Evolutionary conservation across 495 filamentous ascomycete species (phyloP), one percentile per base, ranked within the genome.

Genomic region (Annulohypoxylon nitens): DNA sequence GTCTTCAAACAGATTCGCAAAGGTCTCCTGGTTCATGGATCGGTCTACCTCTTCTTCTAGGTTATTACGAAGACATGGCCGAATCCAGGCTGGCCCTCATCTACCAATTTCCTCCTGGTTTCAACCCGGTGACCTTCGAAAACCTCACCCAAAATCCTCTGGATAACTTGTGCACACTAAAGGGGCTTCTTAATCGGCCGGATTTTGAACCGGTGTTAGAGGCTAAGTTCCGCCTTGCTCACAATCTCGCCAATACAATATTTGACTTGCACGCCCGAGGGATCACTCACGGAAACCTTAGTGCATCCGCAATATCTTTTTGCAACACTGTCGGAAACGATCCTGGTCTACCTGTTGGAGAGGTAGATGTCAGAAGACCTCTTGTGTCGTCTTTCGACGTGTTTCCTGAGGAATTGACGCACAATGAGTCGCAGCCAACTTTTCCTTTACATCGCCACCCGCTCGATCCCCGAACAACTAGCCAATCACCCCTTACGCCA

Each of bases 11-110:
- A 53, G 89, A 87, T 58, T 84, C 79, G 61, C 92, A 80, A 79
- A 89, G 74, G 66, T 81, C 77, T 57, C 81, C 85, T 9, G 91
- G 90, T 2, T 87, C 92, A 0, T 87, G 95, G 83, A 88, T 87
- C 47, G 84, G 84, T 6, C 66, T 86, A 25, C 84, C 84, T 12
- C 80, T 83, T 20, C 87, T 97, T 64, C 78, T 97, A 26, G 94
- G 93, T n/a, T 97, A 94, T 78, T 93, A 92, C 70, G 88, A 95
- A 76, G 93, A 97, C 78, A 87, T 92, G 73, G 86, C 87, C 6
- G 87, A 93, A 76, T 90, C 92, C 10, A 87, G 93, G 8, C 91
- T 93, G 78, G 94, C 92, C 23, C 86, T 97, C 53, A 87, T 97
- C 57, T 97, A 94, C 74, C 90, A 93, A 61, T 90, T 97, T 75